Percentiles rank a stretch among this genome's conserved stretches.
Conservation (phyloP, 164 flowering plant genomes). For the Stephania yunnanensis region DNA sequence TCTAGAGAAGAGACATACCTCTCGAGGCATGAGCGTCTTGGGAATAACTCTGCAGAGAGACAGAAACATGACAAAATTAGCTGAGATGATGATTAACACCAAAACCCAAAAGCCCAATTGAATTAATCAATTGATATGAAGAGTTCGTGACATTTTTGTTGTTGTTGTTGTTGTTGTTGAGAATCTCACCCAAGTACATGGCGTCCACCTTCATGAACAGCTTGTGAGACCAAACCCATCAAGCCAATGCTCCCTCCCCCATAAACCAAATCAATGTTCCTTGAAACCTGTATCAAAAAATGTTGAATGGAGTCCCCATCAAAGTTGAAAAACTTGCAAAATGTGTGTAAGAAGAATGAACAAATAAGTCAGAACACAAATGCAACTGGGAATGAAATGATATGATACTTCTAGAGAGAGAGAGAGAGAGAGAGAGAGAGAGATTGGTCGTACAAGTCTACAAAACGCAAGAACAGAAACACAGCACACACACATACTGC, state of each 20-base stretch:
- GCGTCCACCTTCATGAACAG: conserved; percentile 83
- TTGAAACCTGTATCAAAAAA: conserved; percentile 53
- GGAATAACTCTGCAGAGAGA: conserved; percentile 80
- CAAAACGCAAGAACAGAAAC: background rate
- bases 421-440: background rate
- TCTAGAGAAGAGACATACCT: conserved; percentile 55
- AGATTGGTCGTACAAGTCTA: background rate
- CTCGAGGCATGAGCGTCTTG: conserved; percentile 98
- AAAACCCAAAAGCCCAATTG: conserved; percentile 3
- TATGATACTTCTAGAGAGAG: background rate
- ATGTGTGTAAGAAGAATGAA: background rate
- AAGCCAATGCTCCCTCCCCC: conserved; percentile 96
- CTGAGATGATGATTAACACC: conserved; percentile 13
- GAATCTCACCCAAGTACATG: conserved; percentile 73
- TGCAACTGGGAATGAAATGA: background rate
- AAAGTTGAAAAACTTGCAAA: conserved; percentile 8
- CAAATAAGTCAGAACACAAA: too few relatives aligned
- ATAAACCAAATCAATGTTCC: conserved; percentile 92
- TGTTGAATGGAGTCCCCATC: background rate
- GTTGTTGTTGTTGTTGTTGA: too few relatives aligned
- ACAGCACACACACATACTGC: background rate
- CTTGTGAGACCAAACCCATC: conserved; percentile 94
- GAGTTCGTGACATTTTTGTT: too few relatives aligned
- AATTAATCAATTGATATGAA: too few relatives aligned
- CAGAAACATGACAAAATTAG: conserved; percentile 59